phyloP scores from a whole-genome alignment of 2,329 filamentous ascomycete species.

The Aspergillus pseudotamarii region DNA sequence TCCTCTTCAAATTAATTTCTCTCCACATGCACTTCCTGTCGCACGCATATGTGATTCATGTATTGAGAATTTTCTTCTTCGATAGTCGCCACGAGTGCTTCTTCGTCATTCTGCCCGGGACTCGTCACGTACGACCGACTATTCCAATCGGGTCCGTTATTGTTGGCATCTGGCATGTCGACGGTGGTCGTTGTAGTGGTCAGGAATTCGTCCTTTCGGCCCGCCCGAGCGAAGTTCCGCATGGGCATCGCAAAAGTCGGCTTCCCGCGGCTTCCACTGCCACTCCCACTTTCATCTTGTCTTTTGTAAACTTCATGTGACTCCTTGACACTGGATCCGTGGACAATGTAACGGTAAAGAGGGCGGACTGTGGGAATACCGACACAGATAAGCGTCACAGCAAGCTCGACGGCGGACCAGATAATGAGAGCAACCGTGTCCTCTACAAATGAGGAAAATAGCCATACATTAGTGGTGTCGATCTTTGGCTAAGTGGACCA shows the following conservation, averaged over 20 bases:
- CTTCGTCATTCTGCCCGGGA: neutral
- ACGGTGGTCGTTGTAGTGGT: neutral
- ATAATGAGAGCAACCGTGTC: conserved; percentile 27
- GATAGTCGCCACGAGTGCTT: neutral
- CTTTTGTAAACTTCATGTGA: neutral
- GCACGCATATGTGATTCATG: neutral
- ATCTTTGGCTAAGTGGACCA: neutral
- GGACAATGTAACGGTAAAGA: conserved; percentile 22
- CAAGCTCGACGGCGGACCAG: conserved; percentile 27
- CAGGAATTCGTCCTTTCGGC: neutral
- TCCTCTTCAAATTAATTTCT: neutral
- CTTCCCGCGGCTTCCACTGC: neutral
- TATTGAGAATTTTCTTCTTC: neutral
- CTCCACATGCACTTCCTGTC: neutral
- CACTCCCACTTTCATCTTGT: neutral
- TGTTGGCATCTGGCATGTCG: neutral
- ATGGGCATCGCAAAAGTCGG: neutral
- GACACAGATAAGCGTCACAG: conserved; percentile 29
- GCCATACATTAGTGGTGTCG: neutral
- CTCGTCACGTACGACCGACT: neutral
- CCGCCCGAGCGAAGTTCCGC: neutral
- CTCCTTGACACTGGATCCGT: conserved; percentile 13
- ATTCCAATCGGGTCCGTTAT: neutral
- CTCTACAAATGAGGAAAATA: conserved; percentile 12
- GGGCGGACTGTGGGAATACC: conserved; percentile 32